Evolutionary conservation across 2,329 filamentous ascomycete genomes (phyloP), one percentile per base, ranked within the genome.

Genomic region (Dendrostoma leiphaemia): DNA sequence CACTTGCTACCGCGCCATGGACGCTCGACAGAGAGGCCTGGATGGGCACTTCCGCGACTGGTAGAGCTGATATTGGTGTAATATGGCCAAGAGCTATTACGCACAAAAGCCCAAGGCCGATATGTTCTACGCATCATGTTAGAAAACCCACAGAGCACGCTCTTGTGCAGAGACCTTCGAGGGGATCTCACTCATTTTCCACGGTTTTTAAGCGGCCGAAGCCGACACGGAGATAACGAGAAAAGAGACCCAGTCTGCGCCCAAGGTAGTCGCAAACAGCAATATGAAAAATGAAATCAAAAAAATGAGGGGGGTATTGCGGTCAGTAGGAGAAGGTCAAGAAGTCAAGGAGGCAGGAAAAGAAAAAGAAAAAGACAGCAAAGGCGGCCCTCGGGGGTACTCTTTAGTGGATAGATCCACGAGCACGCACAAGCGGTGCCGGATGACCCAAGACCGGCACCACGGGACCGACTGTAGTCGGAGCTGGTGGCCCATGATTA

Each of bases 1-100:
- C 88, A 50, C 85, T 87, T 12, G 88, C 86, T 19, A 91, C 84
- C 31, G 86, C 89, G 23, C 88, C 88, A 19, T 59, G 62, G 12
- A 53, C 17, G 23, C 56, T 56, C n/a, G 48, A 49, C 26, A 59
- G 45, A 2, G 49, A 21, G 2, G 38, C 34, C 21, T 60, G 52
- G 32, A 45, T 13, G 38, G 48, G 45, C 8, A n/a, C 24, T 8
- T 53, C 15, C 31, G 31, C 26, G 6, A 26, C 29, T 12, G 55
- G 46, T 24, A 51, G 26, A 21, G 55, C 51, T 44, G 48, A 34
- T 8, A 43, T 47, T 15, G 52, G 37, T 17, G 23, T 37, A 35
- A 48, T 21, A 2, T 55, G 53, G 7, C n/a, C n/a, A n/a, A 58
- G 24, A 29, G 40, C 37, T 44, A 55, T 21, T 37, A 48, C 12